Conservation (phyloP, 495 filamentous ascomycete genomes). For the Penicillium waksmanii region DNA sequence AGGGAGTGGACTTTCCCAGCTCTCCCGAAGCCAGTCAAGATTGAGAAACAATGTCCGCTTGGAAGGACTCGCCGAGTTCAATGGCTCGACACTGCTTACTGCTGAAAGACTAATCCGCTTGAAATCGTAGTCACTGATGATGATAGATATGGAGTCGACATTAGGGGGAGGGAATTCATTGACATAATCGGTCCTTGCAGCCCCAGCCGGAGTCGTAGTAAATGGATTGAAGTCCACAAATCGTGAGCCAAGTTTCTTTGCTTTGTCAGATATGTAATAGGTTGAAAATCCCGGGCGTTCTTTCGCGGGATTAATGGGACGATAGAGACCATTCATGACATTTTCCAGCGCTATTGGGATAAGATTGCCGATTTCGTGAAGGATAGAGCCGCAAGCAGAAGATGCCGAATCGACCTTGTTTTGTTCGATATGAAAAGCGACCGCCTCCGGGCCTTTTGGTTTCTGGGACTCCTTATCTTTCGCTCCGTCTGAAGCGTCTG, state of each 20-base stretch:
- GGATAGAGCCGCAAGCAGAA: background rate
- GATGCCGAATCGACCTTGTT: background rate
- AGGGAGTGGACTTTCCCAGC: background rate
- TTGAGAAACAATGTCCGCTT: background rate
- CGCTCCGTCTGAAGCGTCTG: background rate
- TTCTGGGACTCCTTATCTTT: background rate
- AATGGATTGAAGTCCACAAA: no score
- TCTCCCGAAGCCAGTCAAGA: background rate
- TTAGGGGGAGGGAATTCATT: background rate
- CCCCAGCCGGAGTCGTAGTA: no score
- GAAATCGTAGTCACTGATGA: background rate
- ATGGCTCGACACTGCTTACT: background rate
- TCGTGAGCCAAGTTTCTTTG: no score
- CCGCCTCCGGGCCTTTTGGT: background rate
- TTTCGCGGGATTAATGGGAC: no score
- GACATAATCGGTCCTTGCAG: background rate
- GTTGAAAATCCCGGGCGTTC: no score
- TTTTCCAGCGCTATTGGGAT: background rate
- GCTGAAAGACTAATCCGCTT: background rate
- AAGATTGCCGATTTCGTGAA: background rate
- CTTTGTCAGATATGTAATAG: no score
- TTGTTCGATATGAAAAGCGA: background rate
- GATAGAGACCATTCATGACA: background rate
- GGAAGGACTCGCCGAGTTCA: background rate
- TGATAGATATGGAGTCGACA: background rate